These are phyloP conservation scores for Aspergillus awamori DNA, from an alignment of 2,329 filamentous ascomycete genomes.

Conservation along the genomic window DNA sequence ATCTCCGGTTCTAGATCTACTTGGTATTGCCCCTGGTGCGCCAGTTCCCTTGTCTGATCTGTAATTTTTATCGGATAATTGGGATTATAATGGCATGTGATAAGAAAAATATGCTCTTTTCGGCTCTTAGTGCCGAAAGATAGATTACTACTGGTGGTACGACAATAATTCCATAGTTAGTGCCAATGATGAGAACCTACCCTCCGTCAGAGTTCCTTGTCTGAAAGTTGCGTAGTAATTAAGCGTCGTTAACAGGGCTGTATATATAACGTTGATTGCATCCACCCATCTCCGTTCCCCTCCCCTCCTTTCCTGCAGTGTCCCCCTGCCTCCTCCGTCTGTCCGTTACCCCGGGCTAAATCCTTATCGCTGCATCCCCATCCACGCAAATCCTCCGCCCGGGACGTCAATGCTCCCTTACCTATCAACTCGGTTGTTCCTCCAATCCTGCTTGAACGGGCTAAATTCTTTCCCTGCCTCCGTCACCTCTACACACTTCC, in stretches of 20 bases:
- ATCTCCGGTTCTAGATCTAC: slow-evolving; percentile 6
- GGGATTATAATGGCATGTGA: slow-evolving; percentile 2
- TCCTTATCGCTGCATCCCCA: slow-evolving; percentile 1
- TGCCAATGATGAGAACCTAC: not conserved
- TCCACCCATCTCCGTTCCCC: slow-evolving; percentile 3
- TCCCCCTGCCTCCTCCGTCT: not conserved
- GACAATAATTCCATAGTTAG: not conserved
- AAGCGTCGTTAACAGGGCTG: not conserved
- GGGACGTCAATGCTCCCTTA: not conserved
- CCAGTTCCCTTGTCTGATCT: not conserved
- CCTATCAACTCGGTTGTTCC: not conserved
- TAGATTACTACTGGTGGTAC: not conserved
- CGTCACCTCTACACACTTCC: not conserved
- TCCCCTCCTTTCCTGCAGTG: not conserved
- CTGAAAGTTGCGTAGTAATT: not conserved
- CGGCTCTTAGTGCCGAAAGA: not conserved
- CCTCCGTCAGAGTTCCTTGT: not conserved
- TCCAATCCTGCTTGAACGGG: slow-evolving; percentile 1
- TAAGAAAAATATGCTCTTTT: not conserved
- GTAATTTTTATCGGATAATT: slow-evolving; percentile 2
- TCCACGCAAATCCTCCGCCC: not conserved
- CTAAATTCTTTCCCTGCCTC: slow-evolving; percentile 13
- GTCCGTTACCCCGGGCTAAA: slow-evolving; percentile 10
- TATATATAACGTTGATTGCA: not conserved
- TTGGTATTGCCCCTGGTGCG: not conserved